These are phyloP conservation scores for Lasiosphaeriaceae sp. DNA, from an alignment of 495 filamentous ascomycete species.

Conservation along the genomic window DNA sequence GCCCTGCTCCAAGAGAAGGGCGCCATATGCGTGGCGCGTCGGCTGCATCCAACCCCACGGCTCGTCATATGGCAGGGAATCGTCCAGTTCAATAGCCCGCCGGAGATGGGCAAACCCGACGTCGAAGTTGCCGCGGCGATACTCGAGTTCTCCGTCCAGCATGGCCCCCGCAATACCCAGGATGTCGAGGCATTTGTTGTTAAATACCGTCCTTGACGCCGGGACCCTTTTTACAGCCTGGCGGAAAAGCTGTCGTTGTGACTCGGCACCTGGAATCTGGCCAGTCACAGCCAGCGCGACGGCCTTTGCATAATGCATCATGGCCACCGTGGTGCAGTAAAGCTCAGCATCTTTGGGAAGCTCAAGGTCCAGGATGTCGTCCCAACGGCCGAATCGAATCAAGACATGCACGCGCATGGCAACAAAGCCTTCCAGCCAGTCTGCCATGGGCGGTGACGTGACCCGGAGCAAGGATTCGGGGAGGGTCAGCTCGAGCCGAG, in stretches of 20 bases:
- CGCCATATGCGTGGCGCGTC: constrained; percentile 60
- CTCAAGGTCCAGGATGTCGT: constrained; percentile 49
- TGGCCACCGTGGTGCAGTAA: constrained; percentile 60
- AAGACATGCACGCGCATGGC: constrained; percentile 60
- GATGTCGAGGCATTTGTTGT: constrained; percentile 60
- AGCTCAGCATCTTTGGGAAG: constrained; percentile 49
- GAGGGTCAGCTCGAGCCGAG: constrained; percentile 48
- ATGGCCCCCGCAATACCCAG: constrained; percentile 56
- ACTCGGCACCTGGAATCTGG: constrained; percentile 42
- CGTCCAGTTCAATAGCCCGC: constrained; percentile 49
- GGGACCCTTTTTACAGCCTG: constrained; percentile 45
- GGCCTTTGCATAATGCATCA: constrained; percentile 62
- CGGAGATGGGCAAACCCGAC: constrained; percentile 53
- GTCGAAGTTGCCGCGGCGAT: constrained; percentile 54
- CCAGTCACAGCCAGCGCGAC: constrained; percentile 57
- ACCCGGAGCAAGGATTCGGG: constrained; percentile 58
- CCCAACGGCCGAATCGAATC: constrained; percentile 63
- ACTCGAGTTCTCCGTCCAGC: constrained; percentile 66
- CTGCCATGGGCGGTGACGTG: constrained; percentile 64
- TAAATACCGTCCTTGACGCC: constrained; percentile 55
- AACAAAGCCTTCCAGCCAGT: constrained; percentile 66
- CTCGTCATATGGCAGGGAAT: constrained; percentile 59
- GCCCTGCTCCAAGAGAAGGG: constrained; percentile 59
- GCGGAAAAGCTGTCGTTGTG: constrained; percentile 42
- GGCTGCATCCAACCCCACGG: constrained; percentile 73